Base-by-base conservation (phyloP, 257 asterid species). In the Solanum tarijense region DNA sequence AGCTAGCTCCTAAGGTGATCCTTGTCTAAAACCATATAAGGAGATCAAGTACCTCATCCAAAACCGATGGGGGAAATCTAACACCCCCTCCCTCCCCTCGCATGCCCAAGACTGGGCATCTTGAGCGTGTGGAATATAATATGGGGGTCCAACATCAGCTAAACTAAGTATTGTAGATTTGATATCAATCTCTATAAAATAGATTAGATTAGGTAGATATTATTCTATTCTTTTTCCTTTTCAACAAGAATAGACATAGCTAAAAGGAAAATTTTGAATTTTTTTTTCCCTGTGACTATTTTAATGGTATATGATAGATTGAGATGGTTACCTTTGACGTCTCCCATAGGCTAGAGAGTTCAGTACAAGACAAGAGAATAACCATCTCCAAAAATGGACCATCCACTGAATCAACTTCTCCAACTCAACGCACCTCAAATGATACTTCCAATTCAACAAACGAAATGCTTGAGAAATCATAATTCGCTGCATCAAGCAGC, bases 301-400 rank as follows among this genome's bases (percentile, higher is more conserved):
- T 21, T 21, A 29, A 52, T 34, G 43, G 38, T 34, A 58, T 52
- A 52, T 60, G n/a, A 25, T 65, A 10, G 55, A 83, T 84, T 60
- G 76, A 66, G 73, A 84, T 84, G 73, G 39, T 84, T 60, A 90
- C 93, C 94, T 90, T 87, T 86, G 86, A 88, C 39, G 89, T 11
- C 52, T 82, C 87, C 78, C 48, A 66, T 35, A 88, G 73, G 81
- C 88, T 66, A 86, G 60, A 52, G 69, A 76, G 85, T 68, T 91
- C 90, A 29, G 90, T 46, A 66, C 90, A 72, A 85, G 88, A 89
- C 87, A 81, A 85, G 66, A 89, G 76, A 71, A 87, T 71, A 87
- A 88, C 90, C 94, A 90, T 92, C 83, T 75, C 87, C 41, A 88
- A 25, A 66, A 76, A 81, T 65, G 43, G 71, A 87, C 71, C 90